phyloP scores from a whole-genome alignment of 345 rosid genomes.

The Lenwebbia sp. region DNA sequence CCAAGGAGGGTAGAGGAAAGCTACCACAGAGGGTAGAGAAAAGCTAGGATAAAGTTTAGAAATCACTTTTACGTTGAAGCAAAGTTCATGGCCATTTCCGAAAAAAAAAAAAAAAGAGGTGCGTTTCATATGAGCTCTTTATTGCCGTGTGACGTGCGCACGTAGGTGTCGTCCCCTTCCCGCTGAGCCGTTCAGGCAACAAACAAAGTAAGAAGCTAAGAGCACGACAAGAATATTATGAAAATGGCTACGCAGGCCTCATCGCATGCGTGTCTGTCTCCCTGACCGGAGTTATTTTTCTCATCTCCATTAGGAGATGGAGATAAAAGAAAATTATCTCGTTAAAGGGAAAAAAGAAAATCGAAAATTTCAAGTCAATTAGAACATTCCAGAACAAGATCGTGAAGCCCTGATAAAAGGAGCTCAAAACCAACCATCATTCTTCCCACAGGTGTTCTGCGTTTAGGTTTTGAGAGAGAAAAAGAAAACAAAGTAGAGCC shows the following conservation, averaged over 20 bases:
- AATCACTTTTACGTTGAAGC: no score
- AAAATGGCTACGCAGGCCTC: neutral
- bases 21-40: no score
- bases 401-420: neutral
- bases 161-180: no score
- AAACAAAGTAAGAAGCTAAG: no score
- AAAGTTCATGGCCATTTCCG: no score
- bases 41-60: no score
- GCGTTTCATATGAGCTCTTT: no score
- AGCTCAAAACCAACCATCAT: neutral
- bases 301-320: neutral
- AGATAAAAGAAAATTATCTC: neutral
- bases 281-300: neutral
- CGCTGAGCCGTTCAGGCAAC: no score
- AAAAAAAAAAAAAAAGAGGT: no score
- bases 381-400: neutral
- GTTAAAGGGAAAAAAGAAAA: neutral
- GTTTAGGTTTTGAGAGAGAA: neutral
- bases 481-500: neutral
- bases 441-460: neutral
- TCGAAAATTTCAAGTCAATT: neutral
- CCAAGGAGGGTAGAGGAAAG: neutral
- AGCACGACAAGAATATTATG: no score
- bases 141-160: no score
- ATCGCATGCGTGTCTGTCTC: neutral